Evolutionary conservation across 176 grass and related monocot species (phyloP).

Genomic region (Otatea glauca): DNA sequence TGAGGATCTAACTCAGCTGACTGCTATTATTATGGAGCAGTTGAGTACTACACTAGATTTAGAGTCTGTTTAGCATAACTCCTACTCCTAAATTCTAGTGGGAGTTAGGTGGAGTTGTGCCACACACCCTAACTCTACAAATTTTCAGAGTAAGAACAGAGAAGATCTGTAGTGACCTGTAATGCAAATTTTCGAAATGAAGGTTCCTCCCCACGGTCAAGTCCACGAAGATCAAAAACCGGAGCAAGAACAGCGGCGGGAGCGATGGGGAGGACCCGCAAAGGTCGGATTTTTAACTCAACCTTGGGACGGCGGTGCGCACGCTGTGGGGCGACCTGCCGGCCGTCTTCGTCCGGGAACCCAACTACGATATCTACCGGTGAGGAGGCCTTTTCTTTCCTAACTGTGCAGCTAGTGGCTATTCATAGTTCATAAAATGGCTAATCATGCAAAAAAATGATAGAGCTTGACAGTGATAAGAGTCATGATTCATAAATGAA

Average conservation of each 20-base stretch:
- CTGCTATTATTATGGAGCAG: too few relatives aligned
- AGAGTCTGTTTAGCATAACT: too few relatives aligned
- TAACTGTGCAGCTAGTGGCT: not conserved
- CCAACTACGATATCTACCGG: conserved; percentile 95
- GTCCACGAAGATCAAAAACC: too few relatives aligned
- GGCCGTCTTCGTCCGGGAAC: conserved; percentile 68
- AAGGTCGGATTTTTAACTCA: conserved; percentile 91
- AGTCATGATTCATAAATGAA: conserved; percentile 16
- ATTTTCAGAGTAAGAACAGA: too few relatives aligned
- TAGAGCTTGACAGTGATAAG: not conserved
- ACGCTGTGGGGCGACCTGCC: conserved; percentile 89
- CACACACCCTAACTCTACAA: too few relatives aligned
- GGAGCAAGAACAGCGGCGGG: conserved; percentile 13
- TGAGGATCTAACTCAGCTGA: too few relatives aligned
- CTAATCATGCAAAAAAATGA: not conserved
- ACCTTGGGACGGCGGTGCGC: conserved; percentile 86
- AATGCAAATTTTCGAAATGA: not conserved
- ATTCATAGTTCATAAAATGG: not conserved
- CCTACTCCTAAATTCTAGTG: too few relatives aligned
- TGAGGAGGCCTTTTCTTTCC: conserved; percentile 11
- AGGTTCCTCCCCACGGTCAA: too few relatives aligned
- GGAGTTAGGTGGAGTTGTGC: too few relatives aligned
- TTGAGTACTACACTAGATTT: too few relatives aligned
- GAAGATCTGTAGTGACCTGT: too few relatives aligned
- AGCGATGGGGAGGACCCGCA: conserved; percentile 48